Percentiles rank a stretch among this genome's conserved stretches.
Evolutionary conservation across 2,329 filamentous ascomycete species (phyloP).

Genomic region (Cadophora luteo-olivacea): DNA sequence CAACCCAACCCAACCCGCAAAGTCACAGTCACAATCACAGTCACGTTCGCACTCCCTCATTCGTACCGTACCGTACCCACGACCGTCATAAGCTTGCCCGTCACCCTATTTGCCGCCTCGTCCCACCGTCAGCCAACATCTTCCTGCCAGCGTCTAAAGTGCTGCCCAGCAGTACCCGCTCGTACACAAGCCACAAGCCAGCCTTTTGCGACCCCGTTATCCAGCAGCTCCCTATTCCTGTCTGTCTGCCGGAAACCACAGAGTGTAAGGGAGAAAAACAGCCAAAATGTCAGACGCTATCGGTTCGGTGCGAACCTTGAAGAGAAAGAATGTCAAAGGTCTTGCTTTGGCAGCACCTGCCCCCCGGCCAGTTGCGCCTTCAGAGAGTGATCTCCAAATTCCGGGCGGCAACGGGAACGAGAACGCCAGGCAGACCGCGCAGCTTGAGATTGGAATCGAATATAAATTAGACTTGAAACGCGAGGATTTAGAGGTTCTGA

Average conservation of each 20-base stretch:
- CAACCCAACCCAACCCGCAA: too few species aligned
- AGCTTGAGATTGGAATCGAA: conserved; percentile 94
- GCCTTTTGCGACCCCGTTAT: neutral
- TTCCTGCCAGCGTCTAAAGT: conserved; percentile 2
- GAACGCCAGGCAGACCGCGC: conserved; percentile 64
- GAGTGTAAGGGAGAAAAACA: conserved; percentile 8
- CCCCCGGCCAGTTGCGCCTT: conserved; percentile 73
- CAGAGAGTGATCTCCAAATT: conserved; percentile 72
- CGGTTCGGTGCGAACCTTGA: conserved; percentile 81
- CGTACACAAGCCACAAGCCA: neutral
- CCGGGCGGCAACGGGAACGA: conserved; percentile 66
- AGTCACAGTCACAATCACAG: neutral
- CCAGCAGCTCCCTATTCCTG: neutral
- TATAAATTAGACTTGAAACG: conserved; percentile 92
- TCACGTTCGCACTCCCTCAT: neutral
- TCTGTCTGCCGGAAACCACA: neutral
- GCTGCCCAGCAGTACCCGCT: neutral
- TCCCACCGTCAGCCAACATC: conserved; percentile 12
- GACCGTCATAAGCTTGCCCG: conserved; percentile 3
- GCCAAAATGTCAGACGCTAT: conserved; percentile 59
- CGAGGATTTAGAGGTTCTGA: conserved; percentile 90
- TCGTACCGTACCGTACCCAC: neutral
- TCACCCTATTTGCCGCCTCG: conserved; percentile 8
- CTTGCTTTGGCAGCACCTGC: conserved; percentile 83
- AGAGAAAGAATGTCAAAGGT: conserved; percentile 98